Evolutionary conservation across 2,329 filamentous ascomycete genomes (phyloP).

Genomic region (Fusarium subglutinans): DNA sequence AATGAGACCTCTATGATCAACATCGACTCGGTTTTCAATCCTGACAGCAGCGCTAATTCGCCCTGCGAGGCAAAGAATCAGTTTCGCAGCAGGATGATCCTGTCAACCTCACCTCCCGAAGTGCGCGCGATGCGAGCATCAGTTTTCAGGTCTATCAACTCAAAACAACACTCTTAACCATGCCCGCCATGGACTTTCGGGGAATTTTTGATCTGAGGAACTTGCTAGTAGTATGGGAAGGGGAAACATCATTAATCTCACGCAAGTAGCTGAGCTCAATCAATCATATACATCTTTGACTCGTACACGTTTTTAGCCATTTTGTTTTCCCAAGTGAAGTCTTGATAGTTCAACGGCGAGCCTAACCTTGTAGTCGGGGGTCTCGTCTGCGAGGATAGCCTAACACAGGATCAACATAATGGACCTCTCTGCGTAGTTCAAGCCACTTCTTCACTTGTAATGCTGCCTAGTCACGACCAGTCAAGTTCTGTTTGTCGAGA

Average conservation of each 20-base stretch:
- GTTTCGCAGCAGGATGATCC: not conserved
- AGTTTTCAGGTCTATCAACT: not conserved
- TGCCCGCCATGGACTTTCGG: not conserved
- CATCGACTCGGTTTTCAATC: too few relatives aligned
- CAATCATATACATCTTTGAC: not conserved
- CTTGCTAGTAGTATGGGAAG: not conserved
- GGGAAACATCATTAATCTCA: not conserved
- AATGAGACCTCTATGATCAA: too few relatives aligned
- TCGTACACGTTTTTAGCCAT: not conserved
- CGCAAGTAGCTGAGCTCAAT: not conserved
- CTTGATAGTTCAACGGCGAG: not conserved
- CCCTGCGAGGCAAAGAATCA: not conserved
- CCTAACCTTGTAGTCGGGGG: not conserved
- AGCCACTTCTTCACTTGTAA: not conserved
- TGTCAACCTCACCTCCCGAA: not conserved
- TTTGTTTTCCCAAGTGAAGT: not conserved
- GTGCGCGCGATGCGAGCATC: not conserved
- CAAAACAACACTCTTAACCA: not conserved
- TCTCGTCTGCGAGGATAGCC: not conserved
- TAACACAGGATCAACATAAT: not conserved
- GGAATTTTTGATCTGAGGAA: not conserved
- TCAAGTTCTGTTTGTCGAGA: fast-evolving
- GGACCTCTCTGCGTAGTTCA: not conserved
- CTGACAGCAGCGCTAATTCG: too few relatives aligned
- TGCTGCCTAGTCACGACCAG: not conserved